A percentile compares a stretch with the other conserved stretches of the same genome.
phyloP scores from a whole-genome alignment of 371 early-diverging fungal genomes.

The Cokeromyces recurvatus region DNA sequence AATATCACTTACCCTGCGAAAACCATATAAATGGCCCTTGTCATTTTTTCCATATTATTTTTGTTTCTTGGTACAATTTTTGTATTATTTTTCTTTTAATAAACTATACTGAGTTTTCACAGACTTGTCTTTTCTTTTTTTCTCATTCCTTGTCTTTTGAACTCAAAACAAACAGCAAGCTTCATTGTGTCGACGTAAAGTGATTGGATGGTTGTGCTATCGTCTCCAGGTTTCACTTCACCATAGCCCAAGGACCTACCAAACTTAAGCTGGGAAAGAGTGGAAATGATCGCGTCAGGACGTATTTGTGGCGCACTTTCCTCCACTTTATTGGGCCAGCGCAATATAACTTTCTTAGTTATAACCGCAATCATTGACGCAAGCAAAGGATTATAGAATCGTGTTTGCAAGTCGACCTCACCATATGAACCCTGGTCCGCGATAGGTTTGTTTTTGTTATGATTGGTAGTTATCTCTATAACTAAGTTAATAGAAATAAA shows the following conservation, averaged over 20 bases:
- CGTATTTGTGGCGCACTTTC: slow-evolving; percentile 8
- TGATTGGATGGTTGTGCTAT: slow-evolving; percentile 8
- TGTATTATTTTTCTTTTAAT: no score
- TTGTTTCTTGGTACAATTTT: no score
- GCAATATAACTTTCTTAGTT: slow-evolving; percentile 13
- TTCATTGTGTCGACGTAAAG: slow-evolving; percentile 13
- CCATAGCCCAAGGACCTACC: slow-evolving; percentile 11
- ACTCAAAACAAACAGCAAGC: slow-evolving; percentile 9
- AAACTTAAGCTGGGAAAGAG: slow-evolving; percentile 5
- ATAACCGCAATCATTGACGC: slow-evolving; percentile 1
- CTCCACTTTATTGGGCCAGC: slow-evolving; percentile 16
- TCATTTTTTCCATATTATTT: no score
- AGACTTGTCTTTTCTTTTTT: no score
- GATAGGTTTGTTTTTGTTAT: no score
- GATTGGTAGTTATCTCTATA: no score
- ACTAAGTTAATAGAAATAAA: no score
- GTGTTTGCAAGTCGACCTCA: slow-evolving; percentile 8
- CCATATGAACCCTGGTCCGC: slow-evolving; percentile 2
- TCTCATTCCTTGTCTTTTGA: no score
- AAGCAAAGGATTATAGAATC: not conserved
- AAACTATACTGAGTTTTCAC: no score
- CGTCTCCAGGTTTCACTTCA: slow-evolving; percentile 13
- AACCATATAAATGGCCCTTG: no score
- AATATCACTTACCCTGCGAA: no score
- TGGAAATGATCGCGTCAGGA: slow-evolving; percentile 15